Conservation (phyloP, 371 early-diverging fungal genomes). For the Mucor saturninus region DNA sequence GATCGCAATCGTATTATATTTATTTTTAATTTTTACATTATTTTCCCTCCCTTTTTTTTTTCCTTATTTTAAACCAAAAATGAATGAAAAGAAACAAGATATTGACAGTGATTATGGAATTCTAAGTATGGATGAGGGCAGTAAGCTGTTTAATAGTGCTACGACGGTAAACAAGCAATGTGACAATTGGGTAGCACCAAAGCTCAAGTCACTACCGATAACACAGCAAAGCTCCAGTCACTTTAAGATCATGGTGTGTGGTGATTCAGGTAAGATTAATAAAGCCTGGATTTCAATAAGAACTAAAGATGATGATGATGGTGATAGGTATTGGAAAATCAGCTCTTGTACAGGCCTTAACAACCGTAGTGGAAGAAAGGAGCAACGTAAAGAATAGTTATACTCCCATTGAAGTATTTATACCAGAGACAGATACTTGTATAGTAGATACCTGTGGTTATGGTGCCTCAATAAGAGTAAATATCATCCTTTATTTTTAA, state of each 20-base stretch:
- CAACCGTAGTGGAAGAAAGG: conserved; percentile 27
- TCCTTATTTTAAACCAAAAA: not conserved
- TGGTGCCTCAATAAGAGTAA: conserved; percentile 57
- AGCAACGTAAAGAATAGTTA: conserved; percentile 5
- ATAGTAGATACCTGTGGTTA: conserved; percentile 67
- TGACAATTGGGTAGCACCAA: conserved; percentile 11
- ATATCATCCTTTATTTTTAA: conserved; percentile 21
- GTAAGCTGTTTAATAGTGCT: not conserved
- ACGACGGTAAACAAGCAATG: not conserved
- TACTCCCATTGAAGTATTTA: conserved; percentile 14
- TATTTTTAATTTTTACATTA: not conserved
- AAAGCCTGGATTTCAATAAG: conserved; percentile 2
- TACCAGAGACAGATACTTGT: conserved; percentile 40
- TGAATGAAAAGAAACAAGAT: not conserved
- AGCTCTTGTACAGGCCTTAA: conserved; percentile 49
- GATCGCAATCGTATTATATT: conserved; percentile 9
- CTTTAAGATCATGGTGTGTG: conserved; percentile 59
- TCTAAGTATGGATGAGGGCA: conserved; percentile 37
- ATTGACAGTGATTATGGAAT: conserved; percentile 43
- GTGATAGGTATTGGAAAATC: conserved; percentile 58
- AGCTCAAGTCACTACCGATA: conserved; percentile 6
- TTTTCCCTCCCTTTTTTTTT: conserved; percentile 6
- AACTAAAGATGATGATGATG: not conserved
- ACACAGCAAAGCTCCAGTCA: conserved; percentile 22
- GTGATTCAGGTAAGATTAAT: conserved; percentile 54